phyloP scores from a whole-genome alignment of 2,329 filamentous ascomycete genomes.

The Scleromitrula shiraiana region DNA sequence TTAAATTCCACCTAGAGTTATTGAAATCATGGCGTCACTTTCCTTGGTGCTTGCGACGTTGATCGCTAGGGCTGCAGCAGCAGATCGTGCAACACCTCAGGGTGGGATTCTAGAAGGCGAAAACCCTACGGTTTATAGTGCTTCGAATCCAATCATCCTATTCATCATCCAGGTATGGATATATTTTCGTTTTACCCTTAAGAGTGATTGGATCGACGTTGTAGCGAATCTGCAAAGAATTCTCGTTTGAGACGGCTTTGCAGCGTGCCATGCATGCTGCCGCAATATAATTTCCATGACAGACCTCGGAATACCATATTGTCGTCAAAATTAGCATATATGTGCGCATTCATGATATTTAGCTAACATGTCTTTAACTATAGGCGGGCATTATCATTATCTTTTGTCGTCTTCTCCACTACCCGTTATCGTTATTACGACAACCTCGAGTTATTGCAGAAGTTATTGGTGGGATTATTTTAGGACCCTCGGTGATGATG shows the following conservation, averaged over 20 bases:
- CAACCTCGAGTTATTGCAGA: constrained; percentile 80
- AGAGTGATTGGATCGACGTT: background rate
- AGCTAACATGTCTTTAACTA: background rate
- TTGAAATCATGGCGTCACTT: background rate
- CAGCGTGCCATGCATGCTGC: background rate
- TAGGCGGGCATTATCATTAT: constrained; percentile 67
- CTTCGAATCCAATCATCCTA: constrained; percentile 56
- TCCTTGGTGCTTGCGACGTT: background rate
- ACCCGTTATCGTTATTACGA: constrained; percentile 65
- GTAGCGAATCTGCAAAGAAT: background rate
- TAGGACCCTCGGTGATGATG: constrained; percentile 84
- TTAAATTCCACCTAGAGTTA: no score
- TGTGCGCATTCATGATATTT: background rate
- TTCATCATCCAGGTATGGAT: constrained; percentile 59
- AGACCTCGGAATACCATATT: no score
- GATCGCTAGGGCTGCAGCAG: constrained; percentile 8
- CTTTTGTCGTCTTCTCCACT: constrained; percentile 67
- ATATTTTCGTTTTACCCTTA: background rate
- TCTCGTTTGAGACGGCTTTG: background rate
- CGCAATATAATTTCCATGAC: background rate
- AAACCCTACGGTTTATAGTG: constrained; percentile 53
- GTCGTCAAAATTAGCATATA: no score
- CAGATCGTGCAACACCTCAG: constrained; percentile 35
- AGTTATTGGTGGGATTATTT: constrained; percentile 74
- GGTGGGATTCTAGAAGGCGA: constrained; percentile 56